These are phyloP conservation scores for Phytophthora meadii DNA, from an alignment of 352 stramenopile species.

Conservation along the genomic window DNA sequence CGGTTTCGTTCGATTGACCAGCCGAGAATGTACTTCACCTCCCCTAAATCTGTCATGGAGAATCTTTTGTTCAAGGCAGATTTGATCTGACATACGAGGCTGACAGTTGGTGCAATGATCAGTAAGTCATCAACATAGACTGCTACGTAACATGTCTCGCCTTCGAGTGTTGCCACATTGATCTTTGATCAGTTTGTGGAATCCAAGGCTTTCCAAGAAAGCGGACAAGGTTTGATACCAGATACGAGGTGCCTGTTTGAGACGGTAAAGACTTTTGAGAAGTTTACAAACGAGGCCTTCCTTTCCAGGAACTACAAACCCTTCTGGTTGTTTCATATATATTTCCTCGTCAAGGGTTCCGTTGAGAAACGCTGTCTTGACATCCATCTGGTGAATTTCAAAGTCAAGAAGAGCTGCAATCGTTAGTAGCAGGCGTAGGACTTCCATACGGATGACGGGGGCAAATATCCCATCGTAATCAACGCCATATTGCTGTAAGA, in stretches of 20 bases:
- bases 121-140: no score
- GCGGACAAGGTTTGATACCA: conserved; percentile 6
- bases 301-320: neutral
- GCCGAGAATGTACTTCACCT: conserved; percentile 13
- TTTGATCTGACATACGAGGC: conserved; percentile 9
- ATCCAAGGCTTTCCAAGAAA: conserved; percentile 1
- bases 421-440: no score
- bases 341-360: conserved; percentile 24
- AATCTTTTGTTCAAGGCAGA: conserved; percentile 20
- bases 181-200: conserved; percentile 4
- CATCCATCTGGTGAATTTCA: no score
- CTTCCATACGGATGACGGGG: no score
- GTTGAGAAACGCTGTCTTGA: conserved; percentile 1
- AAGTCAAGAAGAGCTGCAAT: no score
- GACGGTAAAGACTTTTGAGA: neutral
- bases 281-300: neutral
- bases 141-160: no score
- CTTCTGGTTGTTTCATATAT: conserved; percentile 25
- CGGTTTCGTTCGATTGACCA: conserved; percentile 20
- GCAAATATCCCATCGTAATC: no score
- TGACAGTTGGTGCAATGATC: neutral
- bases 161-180: no score
- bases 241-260: neutral
- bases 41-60: conserved; percentile 14
- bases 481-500: no score